phyloP scores from a whole-genome alignment of 768 basidiomycete genomes.

The Phylloporus scabripes region DNA sequence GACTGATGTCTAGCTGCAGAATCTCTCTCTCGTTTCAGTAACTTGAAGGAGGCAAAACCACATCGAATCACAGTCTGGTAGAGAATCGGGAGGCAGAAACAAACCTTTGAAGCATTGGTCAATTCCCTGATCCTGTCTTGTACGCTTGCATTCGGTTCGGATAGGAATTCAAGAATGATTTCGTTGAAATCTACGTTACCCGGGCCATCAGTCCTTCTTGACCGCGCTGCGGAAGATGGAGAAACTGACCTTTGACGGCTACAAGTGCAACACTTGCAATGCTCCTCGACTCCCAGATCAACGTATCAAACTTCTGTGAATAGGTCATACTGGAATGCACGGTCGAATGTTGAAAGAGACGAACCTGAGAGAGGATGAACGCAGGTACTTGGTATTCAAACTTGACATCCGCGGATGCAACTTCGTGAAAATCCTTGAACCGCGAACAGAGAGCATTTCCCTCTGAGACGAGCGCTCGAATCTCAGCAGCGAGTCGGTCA shows the following conservation, averaged over 20 bases:
- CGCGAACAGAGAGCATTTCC: slow-evolving; percentile 8
- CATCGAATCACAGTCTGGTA: not conserved
- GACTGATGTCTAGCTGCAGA: slow-evolving; percentile 5
- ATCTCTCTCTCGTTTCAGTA: slow-evolving; percentile 9
- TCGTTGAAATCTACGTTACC: slow-evolving; percentile 15
- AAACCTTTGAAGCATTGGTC: slow-evolving; percentile 6
- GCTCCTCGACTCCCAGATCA: slow-evolving; percentile 18
- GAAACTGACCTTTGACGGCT: slow-evolving; percentile 11
- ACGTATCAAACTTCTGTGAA: slow-evolving; percentile 10
- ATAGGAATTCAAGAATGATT: slow-evolving; percentile 17
- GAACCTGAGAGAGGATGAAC: slow-evolving; percentile 9
- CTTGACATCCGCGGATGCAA: not conserved
- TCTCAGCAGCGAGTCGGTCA: not conserved
- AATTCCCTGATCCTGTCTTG: slow-evolving; percentile 16
- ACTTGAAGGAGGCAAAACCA: not conserved
- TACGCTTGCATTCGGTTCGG: slow-evolving; percentile 3
- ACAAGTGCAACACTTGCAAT: slow-evolving; percentile 11
- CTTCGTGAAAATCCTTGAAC: slow-evolving; percentile 12
- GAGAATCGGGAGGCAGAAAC: not conserved
- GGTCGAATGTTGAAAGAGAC: not conserved
- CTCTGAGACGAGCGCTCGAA: slow-evolving; percentile 12
- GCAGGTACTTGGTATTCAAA: slow-evolving; percentile 10
- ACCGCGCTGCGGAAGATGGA: not conserved
- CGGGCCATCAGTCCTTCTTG: not conserved
- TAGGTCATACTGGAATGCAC: not conserved